Base-by-base conservation (phyloP, 306 rosid genomes). In the Corylus americana region DNA sequence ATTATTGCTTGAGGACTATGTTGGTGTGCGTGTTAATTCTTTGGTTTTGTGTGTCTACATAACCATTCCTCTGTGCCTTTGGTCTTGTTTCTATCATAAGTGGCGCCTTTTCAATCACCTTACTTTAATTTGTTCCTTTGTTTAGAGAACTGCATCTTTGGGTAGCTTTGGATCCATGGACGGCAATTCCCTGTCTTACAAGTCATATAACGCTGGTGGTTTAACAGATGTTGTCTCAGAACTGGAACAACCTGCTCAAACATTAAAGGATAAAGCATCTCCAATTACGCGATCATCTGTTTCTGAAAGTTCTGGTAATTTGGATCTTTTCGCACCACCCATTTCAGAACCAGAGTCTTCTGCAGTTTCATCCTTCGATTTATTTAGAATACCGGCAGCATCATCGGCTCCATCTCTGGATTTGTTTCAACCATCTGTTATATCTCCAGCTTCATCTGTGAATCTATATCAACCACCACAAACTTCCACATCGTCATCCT, bases 111-210 rank as follows among this genome's bases (percentile, higher is more conserved):
- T 82, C 67, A 37, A 66, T 80, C 22, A 78, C 49, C 75, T 80
- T 55, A 76, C 62, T 58, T 82, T 42, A 42, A 42, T 74, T 81
- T 75, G 71, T 62, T 70, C 63, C 66, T 37, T 74, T 74, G 9
- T 74, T 73, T 76, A 91, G 97, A 91, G 93, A 82, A 87, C 87
- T 59, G 70, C 82, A 79, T 89, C 94, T 70, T 61, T 80, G 1
- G 84, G 90, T 70, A 88, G 89, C 77, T 86, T 81, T 55, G 89
- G 88, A 58, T 89, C 94, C 39, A 73, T 75, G 54, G 94, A 81
- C 75, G 73, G 92, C 86, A 82, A 84, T 76, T 77, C 85, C 57
- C 53, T 82, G 69, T 79, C 92, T 78, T 74, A 75, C 25, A 86
- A 86, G 76, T 90, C 92, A 39, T 80, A 82, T 78, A 78, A 73